Evolutionary conservation across 306 rosid species (phyloP).

Genomic region (Delonix regia): DNA sequence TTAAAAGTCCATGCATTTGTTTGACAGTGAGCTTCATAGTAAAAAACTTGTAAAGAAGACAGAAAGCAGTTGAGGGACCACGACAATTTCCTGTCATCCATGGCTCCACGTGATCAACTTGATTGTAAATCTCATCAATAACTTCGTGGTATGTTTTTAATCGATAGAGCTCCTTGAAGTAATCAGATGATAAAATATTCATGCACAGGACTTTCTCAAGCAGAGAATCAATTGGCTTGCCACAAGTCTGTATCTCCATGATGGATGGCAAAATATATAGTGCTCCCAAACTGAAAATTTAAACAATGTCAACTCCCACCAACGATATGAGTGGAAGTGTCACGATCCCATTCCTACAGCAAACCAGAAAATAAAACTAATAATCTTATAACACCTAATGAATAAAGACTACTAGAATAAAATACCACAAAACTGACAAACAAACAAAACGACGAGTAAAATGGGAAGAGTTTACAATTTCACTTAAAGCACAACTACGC

Average conservation of each 20-base stretch:
- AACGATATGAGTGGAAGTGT: background rate
- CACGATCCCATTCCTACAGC: slow-evolving; percentile 40
- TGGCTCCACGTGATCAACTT: slow-evolving; percentile 97
- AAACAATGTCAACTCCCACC: slow-evolving; percentile 9
- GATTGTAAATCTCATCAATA: slow-evolving; percentile 92
- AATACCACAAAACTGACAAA: background rate
- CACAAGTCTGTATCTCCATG: slow-evolving; percentile 91
- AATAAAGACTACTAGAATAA: background rate
- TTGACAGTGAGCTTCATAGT: slow-evolving; percentile 97
- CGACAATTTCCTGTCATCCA: slow-evolving; percentile 99
- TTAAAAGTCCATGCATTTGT: slow-evolving; percentile 95
- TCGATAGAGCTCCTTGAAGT: slow-evolving; percentile 93
- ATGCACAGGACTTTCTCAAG: slow-evolving; percentile 92
- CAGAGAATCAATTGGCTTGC: slow-evolving; percentile 90
- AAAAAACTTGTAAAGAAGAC: slow-evolving; percentile 90
- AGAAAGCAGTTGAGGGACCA: slow-evolving; percentile 94
- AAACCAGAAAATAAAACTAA: slow-evolving; percentile 8
- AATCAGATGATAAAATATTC: slow-evolving; percentile 95
- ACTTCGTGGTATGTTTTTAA: slow-evolving; percentile 93
- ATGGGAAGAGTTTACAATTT: background rate
- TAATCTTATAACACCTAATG: background rate
- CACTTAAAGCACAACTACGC: background rate
- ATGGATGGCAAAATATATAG: slow-evolving; percentile 23
- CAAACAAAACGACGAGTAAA: background rate
- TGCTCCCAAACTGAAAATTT: slow-evolving; percentile 28